Percentiles rank a stretch among this genome's conserved stretches.
phyloP scores from a whole-genome alignment of 805 yeast genomes.

The Cyberlindnera japonica region DNA sequence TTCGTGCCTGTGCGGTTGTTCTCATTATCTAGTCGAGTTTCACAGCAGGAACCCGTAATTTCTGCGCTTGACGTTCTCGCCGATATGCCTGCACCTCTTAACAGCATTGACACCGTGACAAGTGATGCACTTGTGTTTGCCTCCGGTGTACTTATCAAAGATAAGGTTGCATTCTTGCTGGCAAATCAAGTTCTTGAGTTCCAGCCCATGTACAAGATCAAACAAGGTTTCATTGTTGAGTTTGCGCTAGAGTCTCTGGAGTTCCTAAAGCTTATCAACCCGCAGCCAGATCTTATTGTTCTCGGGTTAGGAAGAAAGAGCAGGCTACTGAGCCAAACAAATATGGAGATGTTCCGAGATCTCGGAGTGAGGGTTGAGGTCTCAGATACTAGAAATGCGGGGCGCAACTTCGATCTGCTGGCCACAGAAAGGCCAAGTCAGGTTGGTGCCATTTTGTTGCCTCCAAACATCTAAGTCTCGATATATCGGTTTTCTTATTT shows the following conservation, averaged over 20 bases:
- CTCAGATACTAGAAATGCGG: slow-evolving; percentile 63
- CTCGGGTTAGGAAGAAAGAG: slow-evolving; percentile 67
- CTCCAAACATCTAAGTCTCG: slow-evolving; percentile 35
- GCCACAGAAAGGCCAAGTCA: slow-evolving; percentile 77
- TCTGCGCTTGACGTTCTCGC: slow-evolving; percentile 45
- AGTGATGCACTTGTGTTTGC: slow-evolving; percentile 58
- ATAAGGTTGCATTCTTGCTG: slow-evolving; percentile 45
- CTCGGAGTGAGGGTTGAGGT: slow-evolving; percentile 71
- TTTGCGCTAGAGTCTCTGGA: slow-evolving; percentile 43
- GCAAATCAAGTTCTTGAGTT: slow-evolving; percentile 62
- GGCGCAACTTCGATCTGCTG: slow-evolving; percentile 64
- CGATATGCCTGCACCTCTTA: slow-evolving; percentile 41
- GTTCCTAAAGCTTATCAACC: slow-evolving; percentile 54
- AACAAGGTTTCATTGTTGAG: slow-evolving; percentile 50
- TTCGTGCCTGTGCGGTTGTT: no score
- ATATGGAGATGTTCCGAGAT: slow-evolving; percentile 44
- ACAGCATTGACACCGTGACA: slow-evolving; percentile 49
- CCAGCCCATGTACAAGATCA: slow-evolving; percentile 35
- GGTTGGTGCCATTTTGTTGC: slow-evolving; percentile 75
- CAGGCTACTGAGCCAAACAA: slow-evolving; percentile 57
- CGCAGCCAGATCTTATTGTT: slow-evolving; percentile 73
- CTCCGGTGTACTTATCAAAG: slow-evolving; percentile 44
- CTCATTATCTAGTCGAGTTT: neutral
- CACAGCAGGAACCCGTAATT: slow-evolving; percentile 23
- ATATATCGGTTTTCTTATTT: slow-evolving; percentile 3